Evolutionary conservation across 306 rosid species (phyloP), one percentile per base, ranked within the genome.

Genomic region (Macrotyloma uniflorum): DNA sequence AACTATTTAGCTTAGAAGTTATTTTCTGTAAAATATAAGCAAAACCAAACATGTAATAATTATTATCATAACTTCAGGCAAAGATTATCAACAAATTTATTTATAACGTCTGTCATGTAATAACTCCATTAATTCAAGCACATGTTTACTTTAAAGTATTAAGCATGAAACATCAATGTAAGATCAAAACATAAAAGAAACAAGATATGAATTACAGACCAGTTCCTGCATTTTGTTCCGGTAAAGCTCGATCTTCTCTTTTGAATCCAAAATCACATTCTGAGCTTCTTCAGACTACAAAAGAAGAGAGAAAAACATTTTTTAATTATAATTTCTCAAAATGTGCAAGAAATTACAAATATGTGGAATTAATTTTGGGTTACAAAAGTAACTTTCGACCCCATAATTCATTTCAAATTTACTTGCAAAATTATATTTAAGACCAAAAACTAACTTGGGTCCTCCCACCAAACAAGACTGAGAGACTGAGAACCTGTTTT

Each of bases 181-280:
- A 70, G 51, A 53, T 19, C 53, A 69, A 85, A 75, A 75, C 23
- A 74, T 74, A 78, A 50, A 36, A 19, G 38, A 79, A 67, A 74
- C 20, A 58, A 49, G 65, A 79, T 28, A 80, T 40, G 85, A 83
- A 82, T 42, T 83, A 92, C 98, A 85, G 76, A 92, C 98, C 73
- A 94, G 90, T 79, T 94, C 97, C 86, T 94, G 98, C 98, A 94
- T 94, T 83, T 87, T 94, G 80, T 92, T 63, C 70, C 97, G 95
- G 82, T 90, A 94, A 62, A 84, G 75, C 83, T 83, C 97, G 11
- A 94, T 80, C 90, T 92, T 94, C 87, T 94, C 97, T 78, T 83
- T 94, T 8, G 95, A 94, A 80, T 94, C 98, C 91, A 94, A 83
- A 63, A 87, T 85, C 67, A 82, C 77, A 42, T 82, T 86, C 86